Percentiles rank a stretch among this genome's conserved stretches.
phyloP scores from a whole-genome alignment of 192 early-diverging fungal species.

The Cetraspora pellucida region DNA sequence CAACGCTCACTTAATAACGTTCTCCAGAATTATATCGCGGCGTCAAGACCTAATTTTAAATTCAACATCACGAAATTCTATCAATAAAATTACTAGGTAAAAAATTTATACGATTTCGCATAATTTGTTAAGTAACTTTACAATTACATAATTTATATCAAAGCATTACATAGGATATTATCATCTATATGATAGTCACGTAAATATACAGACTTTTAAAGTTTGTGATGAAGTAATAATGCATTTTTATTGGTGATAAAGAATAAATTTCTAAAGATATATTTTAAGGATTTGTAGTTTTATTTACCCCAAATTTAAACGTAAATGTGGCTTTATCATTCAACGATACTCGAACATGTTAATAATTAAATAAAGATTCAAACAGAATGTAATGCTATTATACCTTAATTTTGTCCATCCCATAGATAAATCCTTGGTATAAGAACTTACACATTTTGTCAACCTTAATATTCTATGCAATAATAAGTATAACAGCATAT shows the following conservation, averaged over 20 bases:
- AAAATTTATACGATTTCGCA: too few species aligned
- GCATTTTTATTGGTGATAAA: not conserved
- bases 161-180: too few species aligned
- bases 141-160: too few species aligned
- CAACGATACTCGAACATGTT: slow-evolving; percentile 48
- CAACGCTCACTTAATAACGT: slow-evolving; percentile 65
- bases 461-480: slow-evolving; percentile 69
- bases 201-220: too few species aligned
- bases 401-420: slow-evolving; percentile 68
- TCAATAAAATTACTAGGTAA: too few species aligned
- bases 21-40: slow-evolving; percentile 77
- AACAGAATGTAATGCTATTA: not conserved
- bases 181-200: too few species aligned
- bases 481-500: slow-evolving; percentile 70
- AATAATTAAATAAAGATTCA: not conserved
- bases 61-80: too few species aligned
- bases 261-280: slow-evolving; percentile 8
- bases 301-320: slow-evolving; percentile 70
- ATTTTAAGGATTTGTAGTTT: slow-evolving; percentile 80
- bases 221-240: not conserved
- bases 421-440: slow-evolving; percentile 69
- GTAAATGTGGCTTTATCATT: slow-evolving; percentile 62
- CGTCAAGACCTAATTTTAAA: slow-evolving; percentile 59
- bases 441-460: slow-evolving; percentile 77
- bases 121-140: not conserved